phyloP scores from a whole-genome alignment of 257 asterid genomes.

The Petunia axillaris region DNA sequence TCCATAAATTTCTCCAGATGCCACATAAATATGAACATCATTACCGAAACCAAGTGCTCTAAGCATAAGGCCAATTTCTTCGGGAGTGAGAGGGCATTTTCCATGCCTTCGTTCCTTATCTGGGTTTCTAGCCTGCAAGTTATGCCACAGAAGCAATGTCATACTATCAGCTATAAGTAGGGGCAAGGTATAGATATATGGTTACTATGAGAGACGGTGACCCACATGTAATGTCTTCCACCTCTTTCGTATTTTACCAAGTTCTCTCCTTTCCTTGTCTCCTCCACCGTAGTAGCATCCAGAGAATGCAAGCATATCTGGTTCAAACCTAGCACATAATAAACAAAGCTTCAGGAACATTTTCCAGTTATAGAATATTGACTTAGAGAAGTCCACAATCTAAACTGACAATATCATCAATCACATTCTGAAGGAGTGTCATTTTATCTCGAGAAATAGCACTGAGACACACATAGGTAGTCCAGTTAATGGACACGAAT shows the following conservation, averaged over 20 bases:
- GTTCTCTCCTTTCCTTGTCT: conserved; percentile 53
- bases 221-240: conserved; percentile 77
- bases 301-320: conserved; percentile 89
- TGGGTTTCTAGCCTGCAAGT: conserved; percentile 55
- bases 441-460: not conserved
- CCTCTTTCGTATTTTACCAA: conserved; percentile 60
- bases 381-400: not conserved
- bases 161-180: not conserved
- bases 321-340: conserved; percentile 57
- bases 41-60: conserved; percentile 71
- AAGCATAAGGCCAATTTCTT: conserved; percentile 80
- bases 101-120: conserved; percentile 72
- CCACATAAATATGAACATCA: conserved; percentile 73
- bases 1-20: conserved; percentile 79
- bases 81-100: conserved; percentile 73
- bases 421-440: not conserved
- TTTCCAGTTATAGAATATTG: not conserved
- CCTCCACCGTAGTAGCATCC: conserved; percentile 84
- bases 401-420: conserved; percentile 12
- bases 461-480: not conserved
- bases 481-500: not conserved
- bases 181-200: not conserved
- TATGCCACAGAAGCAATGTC: conserved; percentile 21
- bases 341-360: conserved; percentile 19
- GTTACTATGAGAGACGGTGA: conserved; percentile 12